Evolutionary conservation across 306 rosid species (phyloP), one percentile per base, ranked within the genome.

Genomic region (Quercus mongolica): DNA sequence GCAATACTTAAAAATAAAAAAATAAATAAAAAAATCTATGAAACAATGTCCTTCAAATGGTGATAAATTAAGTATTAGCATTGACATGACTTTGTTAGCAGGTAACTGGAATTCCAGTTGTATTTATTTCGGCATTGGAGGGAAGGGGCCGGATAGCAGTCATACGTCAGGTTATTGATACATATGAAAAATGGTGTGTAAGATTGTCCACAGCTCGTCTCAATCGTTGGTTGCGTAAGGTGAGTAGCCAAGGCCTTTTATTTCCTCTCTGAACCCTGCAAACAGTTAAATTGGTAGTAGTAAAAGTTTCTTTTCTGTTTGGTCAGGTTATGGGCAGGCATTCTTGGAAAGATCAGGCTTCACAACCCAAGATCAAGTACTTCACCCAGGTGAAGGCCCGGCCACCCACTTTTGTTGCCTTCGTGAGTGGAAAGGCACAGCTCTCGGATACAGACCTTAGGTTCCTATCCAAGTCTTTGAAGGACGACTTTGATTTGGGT

Each of bases 351-450:
- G 97, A 92, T 85, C 97, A 90, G 87, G 91, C 97, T 77, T 92
- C 95, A 54, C 97, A 90, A 72, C 92, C 99, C 1, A 92, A 92
- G 89, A 83, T 91, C 13, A 92, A 95, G 80, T 95, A 95, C 83
- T 95, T 95, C 82, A 95, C 99, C 17, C 98, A 91, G 88, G 99
- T 95, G 76, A 95, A 95, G 88, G 96, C 98, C 56, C 86, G 98
- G 28, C 99, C 99, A 2, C 99, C 99, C 6, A 91, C 98, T 20
- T 95, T 91, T 75, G 93, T 95, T 17, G 99, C 97, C 18, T 95
- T 95, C 73, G 72, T 92, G 82, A 86, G 95, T 9, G 97, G 97
- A 80, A 95, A 91, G 87, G 84, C 87, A 56, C 86, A 71, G 69
- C 92, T 95, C 44, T 86, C 87, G 1, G 92, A 91, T 41, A 92